Conservation (phyloP, 352 stramenopile genomes). For the Phytopythium kandeliae region DNA sequence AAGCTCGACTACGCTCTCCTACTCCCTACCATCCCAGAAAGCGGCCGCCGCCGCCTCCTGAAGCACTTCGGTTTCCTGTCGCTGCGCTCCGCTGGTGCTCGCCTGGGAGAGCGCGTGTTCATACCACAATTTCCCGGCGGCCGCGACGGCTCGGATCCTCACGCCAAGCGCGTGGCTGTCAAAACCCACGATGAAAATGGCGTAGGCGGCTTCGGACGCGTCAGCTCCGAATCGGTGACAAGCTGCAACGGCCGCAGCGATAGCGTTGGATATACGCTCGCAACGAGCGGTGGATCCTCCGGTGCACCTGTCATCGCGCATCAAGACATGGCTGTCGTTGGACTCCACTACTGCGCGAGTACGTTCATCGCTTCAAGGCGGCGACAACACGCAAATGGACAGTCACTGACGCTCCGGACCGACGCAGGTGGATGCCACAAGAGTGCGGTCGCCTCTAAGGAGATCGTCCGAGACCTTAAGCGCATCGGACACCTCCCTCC, state of each 20-base stretch:
- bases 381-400: not conserved
- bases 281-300: constrained; percentile 44
- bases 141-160: not conserved
- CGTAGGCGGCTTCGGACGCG: constrained; percentile 11
- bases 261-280: constrained; percentile 37
- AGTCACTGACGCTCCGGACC: not conserved
- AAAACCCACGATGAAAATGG: constrained; percentile 15
- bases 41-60: constrained; percentile 9
- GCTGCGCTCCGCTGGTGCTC: constrained; percentile 13
- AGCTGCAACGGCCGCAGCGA: constrained; percentile 28
- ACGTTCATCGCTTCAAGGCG: not conserved
- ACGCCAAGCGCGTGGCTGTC: constrained; percentile 42
- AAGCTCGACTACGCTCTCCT: constrained; percentile 40
- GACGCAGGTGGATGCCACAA: constrained; percentile 22
- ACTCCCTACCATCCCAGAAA: constrained; percentile 7
- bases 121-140: constrained; percentile 45
- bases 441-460: constrained; percentile 25
- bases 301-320: constrained; percentile 38
- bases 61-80: constrained; percentile 39
- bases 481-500: constrained; percentile 11
- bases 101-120: constrained; percentile 34
- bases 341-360: constrained; percentile 49
- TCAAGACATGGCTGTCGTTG: constrained; percentile 31
- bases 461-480: constrained; percentile 25
- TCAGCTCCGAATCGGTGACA: constrained; percentile 16